Conservation (phyloP, 805 yeast genomes). For the Candida vartiovaarae region DNA sequence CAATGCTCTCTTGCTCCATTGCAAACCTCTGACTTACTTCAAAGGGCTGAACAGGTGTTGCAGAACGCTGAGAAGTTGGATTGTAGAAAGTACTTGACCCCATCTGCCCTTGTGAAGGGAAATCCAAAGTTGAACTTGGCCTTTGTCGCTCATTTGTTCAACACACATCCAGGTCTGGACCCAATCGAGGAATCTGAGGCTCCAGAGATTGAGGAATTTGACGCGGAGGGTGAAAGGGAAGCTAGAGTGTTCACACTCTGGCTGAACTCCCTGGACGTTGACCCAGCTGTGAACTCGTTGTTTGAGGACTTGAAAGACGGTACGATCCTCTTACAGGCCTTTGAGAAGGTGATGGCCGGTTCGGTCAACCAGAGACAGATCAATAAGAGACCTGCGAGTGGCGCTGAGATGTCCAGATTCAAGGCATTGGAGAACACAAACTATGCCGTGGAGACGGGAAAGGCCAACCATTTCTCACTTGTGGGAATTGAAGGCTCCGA, state of each 20-base stretch:
- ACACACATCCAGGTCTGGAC: conserved; percentile 93
- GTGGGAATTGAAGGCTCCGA: conserved; percentile 99
- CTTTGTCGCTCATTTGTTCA: conserved; percentile 94
- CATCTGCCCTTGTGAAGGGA: conserved; percentile 88
- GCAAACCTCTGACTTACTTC: conserved; percentile 63
- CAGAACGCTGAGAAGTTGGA: conserved; percentile 84
- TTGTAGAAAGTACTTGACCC: conserved; percentile 91
- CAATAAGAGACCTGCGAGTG: conserved; percentile 75
- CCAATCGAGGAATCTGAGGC: conserved; percentile 89
- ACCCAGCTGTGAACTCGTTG: conserved; percentile 84
- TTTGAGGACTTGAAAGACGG: conserved; percentile 97
- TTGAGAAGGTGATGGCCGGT: conserved; percentile 93
- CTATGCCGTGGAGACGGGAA: conserved; percentile 95
- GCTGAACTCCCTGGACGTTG: conserved; percentile 94
- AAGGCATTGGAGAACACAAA: conserved; percentile 97
- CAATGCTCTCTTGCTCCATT: conserved; percentile 82
- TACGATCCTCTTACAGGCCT: conserved; percentile 80
- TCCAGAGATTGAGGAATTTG: conserved; percentile 94
- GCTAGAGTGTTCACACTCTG: conserved; percentile 97
- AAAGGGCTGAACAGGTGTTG: conserved; percentile 84
- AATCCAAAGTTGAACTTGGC: conserved; percentile 96
- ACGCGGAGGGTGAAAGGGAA: conserved; percentile 99
- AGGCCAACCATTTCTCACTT: conserved; percentile 82
- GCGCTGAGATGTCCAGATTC: conserved; percentile 76
- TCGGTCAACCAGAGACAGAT: conserved; percentile 72